A percentile compares a stretch with the other conserved stretches of the same genome.
Conservation (phyloP, 208 protist species). For the Borovskyia barvae region DNA sequence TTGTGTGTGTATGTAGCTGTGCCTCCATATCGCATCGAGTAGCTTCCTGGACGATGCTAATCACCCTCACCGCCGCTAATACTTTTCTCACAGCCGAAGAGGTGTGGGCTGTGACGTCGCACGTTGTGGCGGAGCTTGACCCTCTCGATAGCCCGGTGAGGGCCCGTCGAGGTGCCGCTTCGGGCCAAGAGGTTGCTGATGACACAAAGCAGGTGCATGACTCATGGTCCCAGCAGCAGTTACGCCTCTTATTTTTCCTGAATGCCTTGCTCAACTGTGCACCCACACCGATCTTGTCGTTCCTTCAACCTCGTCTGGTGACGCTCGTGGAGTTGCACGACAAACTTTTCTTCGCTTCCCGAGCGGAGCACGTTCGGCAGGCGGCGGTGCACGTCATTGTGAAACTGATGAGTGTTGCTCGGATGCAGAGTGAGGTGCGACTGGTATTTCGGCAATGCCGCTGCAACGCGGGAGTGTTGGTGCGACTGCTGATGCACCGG, state of each 20-base stretch:
- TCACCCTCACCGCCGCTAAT: background rate
- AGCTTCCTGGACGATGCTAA: constrained; percentile 4
- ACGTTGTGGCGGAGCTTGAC: constrained; percentile 1
- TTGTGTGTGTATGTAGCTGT: constrained; percentile 15
- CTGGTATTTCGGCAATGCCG: constrained; percentile 6
- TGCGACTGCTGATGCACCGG: constrained; percentile 5
- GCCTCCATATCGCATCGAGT: constrained; percentile 14
- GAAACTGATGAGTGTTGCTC: constrained; percentile 20
- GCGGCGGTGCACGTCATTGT: background rate
- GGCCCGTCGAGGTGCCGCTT: too few species aligned
- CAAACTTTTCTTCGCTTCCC: constrained; percentile 21
- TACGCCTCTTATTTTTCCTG: constrained; percentile 16
- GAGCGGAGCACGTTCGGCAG: constrained; percentile 15
- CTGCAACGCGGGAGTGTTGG: constrained; percentile 1
- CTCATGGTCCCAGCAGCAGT: constrained; percentile 21
- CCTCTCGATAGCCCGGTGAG: background rate
- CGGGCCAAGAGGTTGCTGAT: too few species aligned
- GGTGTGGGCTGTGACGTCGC: constrained; percentile 8
- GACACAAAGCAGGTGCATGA: background rate
- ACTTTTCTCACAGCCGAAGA: constrained; percentile 9
- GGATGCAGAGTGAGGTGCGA: constrained; percentile 13
- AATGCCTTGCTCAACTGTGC: background rate
- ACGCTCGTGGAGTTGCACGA: constrained; percentile 15
- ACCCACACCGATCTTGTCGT: background rate
- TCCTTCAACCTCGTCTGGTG: constrained; percentile 24